Base-by-base conservation (phyloP, 495 filamentous ascomycete genomes). In the Bathelium albidoporum region DNA sequence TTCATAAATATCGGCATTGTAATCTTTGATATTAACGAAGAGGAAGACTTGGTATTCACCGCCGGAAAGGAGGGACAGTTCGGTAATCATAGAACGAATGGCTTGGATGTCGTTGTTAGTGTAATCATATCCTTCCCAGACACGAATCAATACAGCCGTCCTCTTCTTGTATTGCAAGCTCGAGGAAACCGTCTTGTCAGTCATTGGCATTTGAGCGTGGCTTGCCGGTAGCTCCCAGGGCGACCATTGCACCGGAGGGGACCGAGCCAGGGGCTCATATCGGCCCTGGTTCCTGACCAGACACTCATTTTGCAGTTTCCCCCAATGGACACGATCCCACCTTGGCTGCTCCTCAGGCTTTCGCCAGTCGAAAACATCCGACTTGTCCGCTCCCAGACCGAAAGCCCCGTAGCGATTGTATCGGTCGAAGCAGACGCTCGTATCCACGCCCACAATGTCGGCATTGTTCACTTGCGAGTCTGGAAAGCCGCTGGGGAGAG, bases 21-120 rank as follows among this genome's bases (percentile, higher is more conserved):
- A 62, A 60, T 90, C 82, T 64, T 85, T 89, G 63, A 89, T 81
- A 58, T 94, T 86, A 26, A 93, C 81, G 61, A 92, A 79, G 2
- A 94, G 74, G 66, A 87, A 88, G 34, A 94, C 82, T 67, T 89
- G 80, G 70, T 90, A 93, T 74, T 90, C 86, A 12, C 83, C 88
- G 1, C 90, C 90, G 9, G 87, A 85, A 58, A 83, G 79, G 16
- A 95, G 73, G 4, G 82, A 82, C 31, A 91, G 74, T 72, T 94
- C 90, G 22, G 82, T 85, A 65, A 94, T 81, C 59, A 93, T 75
- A 1, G 89, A 80, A 22, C 90, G 86, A 53, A 95, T 83, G 14
- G 83, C 81, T 66, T 86, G 80, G 64, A 84, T 82, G 66, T 91
- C 87, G 68, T 90, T 85, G 14, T 83, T 73, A n/a, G 80, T 87